Evolutionary conservation across 345 rosid genomes (phyloP), one percentile per base, ranked within the genome.

Genomic region (Corchorus capsularis): DNA sequence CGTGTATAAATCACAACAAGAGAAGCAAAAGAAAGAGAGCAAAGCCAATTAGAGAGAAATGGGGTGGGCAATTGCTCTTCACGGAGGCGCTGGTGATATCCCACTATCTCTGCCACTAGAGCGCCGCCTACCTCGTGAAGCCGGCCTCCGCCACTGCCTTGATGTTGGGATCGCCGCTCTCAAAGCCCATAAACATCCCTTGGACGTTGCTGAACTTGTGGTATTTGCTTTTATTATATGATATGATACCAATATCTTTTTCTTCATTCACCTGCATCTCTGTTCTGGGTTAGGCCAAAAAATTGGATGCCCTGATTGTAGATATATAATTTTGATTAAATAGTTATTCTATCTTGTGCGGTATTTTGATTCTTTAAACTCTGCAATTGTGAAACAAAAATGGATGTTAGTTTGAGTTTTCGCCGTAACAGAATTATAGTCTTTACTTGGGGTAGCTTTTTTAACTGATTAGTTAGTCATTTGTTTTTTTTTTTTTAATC

Each of bases 1-100:
- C 27, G 1, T 20, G 61, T 19, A 20, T 10, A 10, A 12, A 9
- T 27, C 62, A 8, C 34, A 57, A 56, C 32, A 56, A 19, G 27
- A 19, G 16, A 45, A 5, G 43, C 27, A 6, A 10, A 64, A 64
- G 69, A 10, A 64, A 64, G 69, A 64, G 8, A 41, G 52, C 62
- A 19, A 43, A n/a, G 46, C 32, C 50, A n/a, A 9, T n/a, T n/a
- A n/a, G n/a, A n/a, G n/a, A 10, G 37, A 63, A 67, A 89, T 89
- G 83, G 97, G 98, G 62, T 95, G 99, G 99, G 98, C 99, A 41
- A 91, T 96, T 14, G 97, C 98, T 14, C 62, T 96, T 0, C 99
- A 96, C 77, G 98, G 99, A 32, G 98, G 98, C 17, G 98, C 86
- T 56, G 99, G 99, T 53, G 93, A 87, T 68, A 92, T 92, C 8